phyloP scores from a whole-genome alignment of 495 filamentous ascomycete genomes.

The Neurospora intermedia region DNA sequence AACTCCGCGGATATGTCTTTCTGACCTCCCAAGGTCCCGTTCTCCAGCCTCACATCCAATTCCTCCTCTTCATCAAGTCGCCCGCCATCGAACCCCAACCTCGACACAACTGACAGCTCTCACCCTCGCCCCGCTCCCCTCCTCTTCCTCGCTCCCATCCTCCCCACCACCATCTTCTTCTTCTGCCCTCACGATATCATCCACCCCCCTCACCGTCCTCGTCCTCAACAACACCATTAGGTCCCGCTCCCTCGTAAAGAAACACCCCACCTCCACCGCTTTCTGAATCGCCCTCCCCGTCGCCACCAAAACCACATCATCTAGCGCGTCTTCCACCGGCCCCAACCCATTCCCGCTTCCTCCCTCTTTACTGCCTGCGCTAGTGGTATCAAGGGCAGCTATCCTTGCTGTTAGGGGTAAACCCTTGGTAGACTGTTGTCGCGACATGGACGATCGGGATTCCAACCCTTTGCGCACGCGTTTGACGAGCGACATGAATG shows the following conservation, averaged over 20 bases:
- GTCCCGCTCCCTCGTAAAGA: slow-evolving; percentile 50
- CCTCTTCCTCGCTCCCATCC: slow-evolving; percentile 25
- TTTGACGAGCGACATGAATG: slow-evolving; percentile 74
- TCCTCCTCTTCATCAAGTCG: background rate
- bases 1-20: background rate
- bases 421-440: slow-evolving; percentile 27
- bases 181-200: slow-evolving; percentile 50
- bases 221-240: slow-evolving; percentile 49
- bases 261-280: slow-evolving; percentile 51
- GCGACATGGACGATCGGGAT: slow-evolving; percentile 54
- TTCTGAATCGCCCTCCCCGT: slow-evolving; percentile 72
- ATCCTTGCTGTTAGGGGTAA: slow-evolving; percentile 31
- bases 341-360: background rate
- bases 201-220: slow-evolving; percentile 55
- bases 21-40: background rate
- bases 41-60: background rate
- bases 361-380: background rate
- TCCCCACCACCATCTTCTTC: slow-evolving; percentile 37
- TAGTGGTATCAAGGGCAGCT: slow-evolving; percentile 23
- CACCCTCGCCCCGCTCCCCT: slow-evolving; percentile 53
- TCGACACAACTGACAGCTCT: slow-evolving; percentile 32
- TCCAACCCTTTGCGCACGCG: slow-evolving; percentile 67
- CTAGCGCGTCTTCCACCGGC: slow-evolving; percentile 11
- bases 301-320: slow-evolving; percentile 62
- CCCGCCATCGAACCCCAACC: slow-evolving; percentile 20